Evolutionary conservation across 2,329 filamentous ascomycete genomes (phyloP).

Genomic region (Fusarium sulawesiense): DNA sequence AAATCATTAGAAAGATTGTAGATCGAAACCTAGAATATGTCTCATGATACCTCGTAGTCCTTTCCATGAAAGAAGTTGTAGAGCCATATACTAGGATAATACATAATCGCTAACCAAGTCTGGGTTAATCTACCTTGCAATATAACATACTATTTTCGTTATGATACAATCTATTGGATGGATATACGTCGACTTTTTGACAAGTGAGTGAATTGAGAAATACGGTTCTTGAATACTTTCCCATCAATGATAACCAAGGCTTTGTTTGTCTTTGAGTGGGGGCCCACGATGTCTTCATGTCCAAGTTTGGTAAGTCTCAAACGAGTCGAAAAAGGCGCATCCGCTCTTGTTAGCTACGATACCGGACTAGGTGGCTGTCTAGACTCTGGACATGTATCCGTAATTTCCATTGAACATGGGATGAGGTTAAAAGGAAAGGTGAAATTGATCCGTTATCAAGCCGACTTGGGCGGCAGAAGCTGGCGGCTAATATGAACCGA

Average conservation of each 20-base stretch:
- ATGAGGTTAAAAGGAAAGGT: slow-evolving; percentile 21
- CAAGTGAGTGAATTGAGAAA: not conserved
- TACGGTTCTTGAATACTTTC: not conserved
- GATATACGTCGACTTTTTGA: not conserved
- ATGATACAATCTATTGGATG: not conserved
- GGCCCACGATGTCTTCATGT: slow-evolving; percentile 23
- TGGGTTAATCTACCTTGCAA: not conserved
- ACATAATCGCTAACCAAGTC: not conserved
- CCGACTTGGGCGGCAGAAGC: slow-evolving; percentile 27
- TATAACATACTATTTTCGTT: not conserved
- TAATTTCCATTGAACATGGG: slow-evolving; percentile 23
- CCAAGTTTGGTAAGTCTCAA: slow-evolving; percentile 31
- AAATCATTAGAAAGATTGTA: not conserved
- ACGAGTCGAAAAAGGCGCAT: slow-evolving; percentile 25
- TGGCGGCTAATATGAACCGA: slow-evolving; percentile 31
- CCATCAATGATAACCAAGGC: not conserved
- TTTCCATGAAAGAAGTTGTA: too few species aligned
- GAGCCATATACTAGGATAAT: not conserved
- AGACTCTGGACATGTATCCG: slow-evolving; percentile 12
- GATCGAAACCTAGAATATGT: not conserved
- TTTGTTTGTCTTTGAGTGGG: slow-evolving; percentile 30
- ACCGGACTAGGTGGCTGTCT: slow-evolving; percentile 2
- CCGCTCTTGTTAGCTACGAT: slow-evolving; percentile 3
- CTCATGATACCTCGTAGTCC: not conserved
- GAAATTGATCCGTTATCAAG: slow-evolving; percentile 23